These are phyloP conservation scores for Xylariaceae sp. DNA, from an alignment of 2,329 filamentous ascomycete genomes.

Conservation along the genomic window DNA sequence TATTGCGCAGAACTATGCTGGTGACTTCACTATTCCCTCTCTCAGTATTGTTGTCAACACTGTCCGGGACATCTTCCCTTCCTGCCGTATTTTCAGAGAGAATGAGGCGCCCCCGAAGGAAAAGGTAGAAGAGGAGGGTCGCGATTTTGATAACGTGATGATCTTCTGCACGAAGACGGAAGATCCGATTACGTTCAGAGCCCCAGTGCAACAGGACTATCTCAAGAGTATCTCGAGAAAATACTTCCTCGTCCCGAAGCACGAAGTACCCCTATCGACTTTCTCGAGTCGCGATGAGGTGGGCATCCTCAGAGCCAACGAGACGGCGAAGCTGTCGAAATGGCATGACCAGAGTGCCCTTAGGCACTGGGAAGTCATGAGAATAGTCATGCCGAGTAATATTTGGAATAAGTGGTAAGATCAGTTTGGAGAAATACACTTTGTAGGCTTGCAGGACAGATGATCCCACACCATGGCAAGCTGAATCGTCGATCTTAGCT, in stretches of 20 bases:
- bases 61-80: slow-evolving; percentile 75
- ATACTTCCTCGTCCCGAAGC: slow-evolving; percentile 64
- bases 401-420: slow-evolving; percentile 86
- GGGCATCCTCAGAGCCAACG: slow-evolving; percentile 55
- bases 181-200: slow-evolving; percentile 60
- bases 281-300: slow-evolving; percentile 43
- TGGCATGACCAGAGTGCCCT: slow-evolving; percentile 72
- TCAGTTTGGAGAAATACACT: background rate
- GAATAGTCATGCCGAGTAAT: slow-evolving; percentile 66
- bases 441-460: background rate
- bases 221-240: slow-evolving; percentile 65
- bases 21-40: slow-evolving; percentile 72
- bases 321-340: slow-evolving; percentile 60
- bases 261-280: slow-evolving; percentile 58
- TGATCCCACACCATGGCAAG: background rate
- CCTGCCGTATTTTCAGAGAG: slow-evolving; percentile 88
- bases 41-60: slow-evolving; percentile 77
- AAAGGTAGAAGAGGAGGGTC: slow-evolving; percentile 42
- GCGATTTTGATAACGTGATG: slow-evolving; percentile 92
- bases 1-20: slow-evolving; percentile 77
- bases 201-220: slow-evolving; percentile 59
- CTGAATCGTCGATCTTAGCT: background rate
- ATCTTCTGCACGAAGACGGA: slow-evolving; percentile 77
- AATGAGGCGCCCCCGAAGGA: slow-evolving; percentile 47
- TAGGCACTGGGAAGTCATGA: slow-evolving; percentile 91